phyloP scores from a whole-genome alignment of 2,329 filamentous ascomycete genomes.

The Chaetomiaceae sp. region DNA sequence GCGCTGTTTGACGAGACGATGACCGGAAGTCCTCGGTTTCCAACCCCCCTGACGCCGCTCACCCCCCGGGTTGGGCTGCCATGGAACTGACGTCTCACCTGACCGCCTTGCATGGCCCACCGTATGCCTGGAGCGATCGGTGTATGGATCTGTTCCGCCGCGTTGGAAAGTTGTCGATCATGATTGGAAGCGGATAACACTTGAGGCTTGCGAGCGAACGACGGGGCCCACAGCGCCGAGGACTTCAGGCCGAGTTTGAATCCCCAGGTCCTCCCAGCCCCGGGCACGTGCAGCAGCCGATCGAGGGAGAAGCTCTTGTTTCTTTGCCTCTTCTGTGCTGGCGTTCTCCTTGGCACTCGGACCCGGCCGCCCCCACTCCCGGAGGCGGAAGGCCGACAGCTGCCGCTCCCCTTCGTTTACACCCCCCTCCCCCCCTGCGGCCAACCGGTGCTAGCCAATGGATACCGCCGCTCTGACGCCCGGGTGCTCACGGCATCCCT shows the following conservation, averaged over 20 bases:
- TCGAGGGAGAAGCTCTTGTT: background rate
- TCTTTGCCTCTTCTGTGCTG: slow-evolving; percentile 5
- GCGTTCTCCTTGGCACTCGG: slow-evolving; percentile 3
- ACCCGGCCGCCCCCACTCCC: slow-evolving; percentile 11
- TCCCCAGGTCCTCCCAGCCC: background rate
- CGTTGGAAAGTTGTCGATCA: background rate
- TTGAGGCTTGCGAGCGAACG: background rate
- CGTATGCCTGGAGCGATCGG: slow-evolving; percentile 11
- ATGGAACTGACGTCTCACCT: no score
- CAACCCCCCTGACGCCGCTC: no score
- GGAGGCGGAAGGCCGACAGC: slow-evolving; percentile 1
- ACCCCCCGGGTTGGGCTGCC: no score
- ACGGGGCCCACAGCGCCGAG: slow-evolving; percentile 5
- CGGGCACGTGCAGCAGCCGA: background rate
- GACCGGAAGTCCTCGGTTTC: no score
- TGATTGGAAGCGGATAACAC: slow-evolving; percentile 6
- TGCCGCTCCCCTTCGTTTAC: slow-evolving; percentile 1
- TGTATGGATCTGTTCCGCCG: slow-evolving; percentile 21
- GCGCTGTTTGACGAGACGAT: no score
- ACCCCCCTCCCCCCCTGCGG: slow-evolving; percentile 5
- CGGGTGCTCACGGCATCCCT: slow-evolving; percentile 10
- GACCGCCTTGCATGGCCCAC: slow-evolving; percentile 26
- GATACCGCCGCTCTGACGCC: slow-evolving; percentile 10
- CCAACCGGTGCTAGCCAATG: slow-evolving; percentile 16
- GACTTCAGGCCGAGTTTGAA: background rate